Percentiles rank a stretch among this genome's conserved stretches.
Conservation (phyloP, 805 yeast genomes). For the Kodamaea neixiangensis region DNA sequence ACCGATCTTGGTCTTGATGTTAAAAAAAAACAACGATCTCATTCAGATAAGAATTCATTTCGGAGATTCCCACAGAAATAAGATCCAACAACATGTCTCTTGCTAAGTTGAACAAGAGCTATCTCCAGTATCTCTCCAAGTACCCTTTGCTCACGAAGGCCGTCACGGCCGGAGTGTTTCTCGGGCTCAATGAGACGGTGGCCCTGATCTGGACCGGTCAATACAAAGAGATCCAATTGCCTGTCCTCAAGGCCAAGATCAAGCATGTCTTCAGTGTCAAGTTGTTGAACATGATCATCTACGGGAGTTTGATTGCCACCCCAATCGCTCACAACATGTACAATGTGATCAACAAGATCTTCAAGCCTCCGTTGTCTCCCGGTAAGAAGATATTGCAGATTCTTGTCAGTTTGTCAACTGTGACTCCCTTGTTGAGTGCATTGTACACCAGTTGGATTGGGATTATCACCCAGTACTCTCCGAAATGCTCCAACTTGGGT, state of each 20-base stretch:
- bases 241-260: slow-evolving; percentile 20
- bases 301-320: slow-evolving; percentile 54
- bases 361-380: slow-evolving; percentile 40
- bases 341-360: slow-evolving; percentile 40
- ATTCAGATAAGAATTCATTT: not conserved
- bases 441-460: slow-evolving; percentile 55
- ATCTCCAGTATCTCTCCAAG: slow-evolving; percentile 40
- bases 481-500: slow-evolving; percentile 7
- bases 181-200: slow-evolving; percentile 57
- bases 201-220: slow-evolving; percentile 56
- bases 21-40: not conserved
- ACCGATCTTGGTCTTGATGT: not conserved
- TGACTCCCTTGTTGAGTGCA: slow-evolving; percentile 55
- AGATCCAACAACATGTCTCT: slow-evolving; percentile 10
- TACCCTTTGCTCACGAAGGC: slow-evolving; percentile 63
- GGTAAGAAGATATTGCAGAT: slow-evolving; percentile 50
- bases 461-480: slow-evolving; percentile 44
- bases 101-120: slow-evolving; percentile 25
- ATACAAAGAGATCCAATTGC: slow-evolving; percentile 23
- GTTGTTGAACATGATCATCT: slow-evolving; percentile 55
- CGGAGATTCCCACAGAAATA: not conserved
- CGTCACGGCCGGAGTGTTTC: slow-evolving; percentile 55
- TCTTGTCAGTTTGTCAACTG: slow-evolving; percentile 50
- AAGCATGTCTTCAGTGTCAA: slow-evolving; percentile 46
- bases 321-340: slow-evolving; percentile 62